Evolutionary conservation across 306 rosid genomes (phyloP).

Genomic region (Carpinus viminea): DNA sequence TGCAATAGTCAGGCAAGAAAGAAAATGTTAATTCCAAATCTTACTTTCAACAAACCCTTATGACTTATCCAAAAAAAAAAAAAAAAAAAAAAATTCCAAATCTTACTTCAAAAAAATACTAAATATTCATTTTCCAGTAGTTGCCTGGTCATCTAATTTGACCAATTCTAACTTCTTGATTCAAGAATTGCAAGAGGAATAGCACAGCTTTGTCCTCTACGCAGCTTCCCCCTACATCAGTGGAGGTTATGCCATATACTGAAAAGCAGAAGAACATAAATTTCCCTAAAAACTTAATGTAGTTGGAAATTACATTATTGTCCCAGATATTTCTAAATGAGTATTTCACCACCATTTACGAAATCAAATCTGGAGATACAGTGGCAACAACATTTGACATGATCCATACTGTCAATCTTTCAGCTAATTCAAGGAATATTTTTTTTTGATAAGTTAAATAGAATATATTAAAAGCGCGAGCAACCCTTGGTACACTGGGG

Average conservation of each 20-base stretch:
- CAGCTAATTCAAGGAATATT: neutral
- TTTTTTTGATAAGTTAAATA: too few relatives aligned
- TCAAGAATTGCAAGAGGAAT: neutral
- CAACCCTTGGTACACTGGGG: too few relatives aligned
- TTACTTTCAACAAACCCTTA: neutral
- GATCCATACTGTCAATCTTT: neutral
- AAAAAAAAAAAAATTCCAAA: too few relatives aligned
- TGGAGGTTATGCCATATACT: neutral
- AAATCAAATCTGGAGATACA: neutral
- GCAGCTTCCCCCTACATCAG: neutral
- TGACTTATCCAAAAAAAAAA: too few relatives aligned
- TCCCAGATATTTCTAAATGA: neutral
- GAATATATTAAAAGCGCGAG: too few relatives aligned
- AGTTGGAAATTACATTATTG: neutral
- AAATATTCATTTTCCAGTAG: too few relatives aligned
- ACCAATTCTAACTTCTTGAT: neutral
- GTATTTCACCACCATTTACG: neutral
- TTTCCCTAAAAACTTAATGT: neutral
- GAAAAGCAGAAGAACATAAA: neutral
- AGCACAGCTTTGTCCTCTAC: neutral
- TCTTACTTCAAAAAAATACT: too few relatives aligned
- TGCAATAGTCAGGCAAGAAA: conserved; percentile 36
- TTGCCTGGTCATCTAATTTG: too few relatives aligned
- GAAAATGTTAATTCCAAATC: conserved; percentile 4
- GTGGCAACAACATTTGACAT: neutral